Evolutionary conservation across 2,329 filamentous ascomycete species (phyloP).

Genomic region (Penicillium sp.): DNA sequence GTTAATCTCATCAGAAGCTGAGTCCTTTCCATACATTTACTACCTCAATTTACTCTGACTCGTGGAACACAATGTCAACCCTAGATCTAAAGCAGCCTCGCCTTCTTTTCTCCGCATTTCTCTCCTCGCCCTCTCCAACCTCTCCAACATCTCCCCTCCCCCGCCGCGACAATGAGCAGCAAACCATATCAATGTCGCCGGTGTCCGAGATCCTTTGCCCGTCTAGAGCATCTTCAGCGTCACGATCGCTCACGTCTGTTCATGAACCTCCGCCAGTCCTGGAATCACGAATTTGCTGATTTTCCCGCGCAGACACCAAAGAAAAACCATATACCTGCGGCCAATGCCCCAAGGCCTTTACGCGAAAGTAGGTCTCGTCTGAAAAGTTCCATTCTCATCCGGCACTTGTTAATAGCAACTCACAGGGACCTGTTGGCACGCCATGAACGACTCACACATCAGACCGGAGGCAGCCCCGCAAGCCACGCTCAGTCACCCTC

Average conservation of each 20-base stretch:
- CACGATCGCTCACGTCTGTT: slow-evolving; percentile 39
- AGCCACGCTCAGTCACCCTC: slow-evolving; percentile 23
- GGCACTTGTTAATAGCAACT: slow-evolving; percentile 5
- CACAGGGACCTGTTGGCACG: slow-evolving; percentile 36
- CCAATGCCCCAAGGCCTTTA: slow-evolving; percentile 40
- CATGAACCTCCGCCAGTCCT: not conserved
- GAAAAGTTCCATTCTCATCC: not conserved
- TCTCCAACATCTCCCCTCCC: not conserved
- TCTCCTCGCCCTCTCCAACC: not conserved
- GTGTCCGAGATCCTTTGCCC: slow-evolving; percentile 36
- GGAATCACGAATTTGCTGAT: slow-evolving; percentile 7
- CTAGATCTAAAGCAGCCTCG: too few relatives aligned
- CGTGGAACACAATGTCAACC: too few relatives aligned
- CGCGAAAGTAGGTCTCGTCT: slow-evolving; percentile 32
- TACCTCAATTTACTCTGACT: too few relatives aligned
- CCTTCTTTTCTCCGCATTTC: not conserved
- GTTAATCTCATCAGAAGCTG: too few relatives aligned
- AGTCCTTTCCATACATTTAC: too few relatives aligned
- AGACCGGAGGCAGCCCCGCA: slow-evolving; percentile 15
- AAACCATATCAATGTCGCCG: slow-evolving; percentile 36
- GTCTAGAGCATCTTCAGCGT: slow-evolving; percentile 41
- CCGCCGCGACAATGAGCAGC: slow-evolving; percentile 13
- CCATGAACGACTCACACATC: slow-evolving; percentile 37
- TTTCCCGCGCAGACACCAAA: slow-evolving; percentile 39
- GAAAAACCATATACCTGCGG: slow-evolving; percentile 38